Evolutionary conservation across 1,284 basidiomycete genomes (phyloP).

Genomic region (Ganoderma multipileum): DNA sequence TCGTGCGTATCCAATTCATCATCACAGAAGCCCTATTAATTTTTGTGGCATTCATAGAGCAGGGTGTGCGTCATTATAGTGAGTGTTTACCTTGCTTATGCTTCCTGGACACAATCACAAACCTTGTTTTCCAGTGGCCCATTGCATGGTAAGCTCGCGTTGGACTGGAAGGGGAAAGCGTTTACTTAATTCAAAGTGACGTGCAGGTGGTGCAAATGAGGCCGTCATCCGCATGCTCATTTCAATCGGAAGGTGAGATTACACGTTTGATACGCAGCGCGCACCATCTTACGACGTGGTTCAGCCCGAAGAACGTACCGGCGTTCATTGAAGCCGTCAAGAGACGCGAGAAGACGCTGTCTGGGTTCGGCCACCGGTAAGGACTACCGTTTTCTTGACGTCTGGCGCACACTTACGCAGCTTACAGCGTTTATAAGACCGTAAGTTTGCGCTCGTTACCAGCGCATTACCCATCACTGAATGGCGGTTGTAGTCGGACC

Average conservation of each 20-base stretch:
- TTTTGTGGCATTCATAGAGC: constrained; percentile 50
- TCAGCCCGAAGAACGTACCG: constrained; percentile 82
- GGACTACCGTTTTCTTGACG: constrained; percentile 29
- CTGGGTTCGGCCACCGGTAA: constrained; percentile 85
- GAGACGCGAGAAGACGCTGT: constrained; percentile 83
- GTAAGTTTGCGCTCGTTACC: constrained; percentile 46
- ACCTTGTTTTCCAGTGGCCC: constrained; percentile 63
- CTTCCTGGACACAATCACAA: constrained; percentile 5
- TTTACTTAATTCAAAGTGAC: constrained; percentile 3
- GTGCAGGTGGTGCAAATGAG: constrained; percentile 81
- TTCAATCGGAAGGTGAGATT: constrained; percentile 76
- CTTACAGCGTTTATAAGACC: constrained; percentile 76
- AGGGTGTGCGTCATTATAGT: constrained; percentile 86
- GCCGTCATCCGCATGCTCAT: constrained; percentile 91
- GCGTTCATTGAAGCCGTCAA: constrained; percentile 87
- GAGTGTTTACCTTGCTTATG: constrained; percentile 40
- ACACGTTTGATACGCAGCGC: background rate
- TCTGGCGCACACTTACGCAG: background rate
- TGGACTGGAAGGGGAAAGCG: background rate
- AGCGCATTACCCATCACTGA: background rate
- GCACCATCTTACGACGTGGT: background rate
- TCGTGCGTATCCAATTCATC: constrained; percentile 51
- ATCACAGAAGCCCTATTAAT: background rate
- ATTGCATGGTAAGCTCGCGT: constrained; percentile 61
- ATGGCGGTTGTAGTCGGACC: constrained; percentile 78